Base-by-base conservation (phyloP, 768 basidiomycete species). In the Chalciporus sphaerocephalus region DNA sequence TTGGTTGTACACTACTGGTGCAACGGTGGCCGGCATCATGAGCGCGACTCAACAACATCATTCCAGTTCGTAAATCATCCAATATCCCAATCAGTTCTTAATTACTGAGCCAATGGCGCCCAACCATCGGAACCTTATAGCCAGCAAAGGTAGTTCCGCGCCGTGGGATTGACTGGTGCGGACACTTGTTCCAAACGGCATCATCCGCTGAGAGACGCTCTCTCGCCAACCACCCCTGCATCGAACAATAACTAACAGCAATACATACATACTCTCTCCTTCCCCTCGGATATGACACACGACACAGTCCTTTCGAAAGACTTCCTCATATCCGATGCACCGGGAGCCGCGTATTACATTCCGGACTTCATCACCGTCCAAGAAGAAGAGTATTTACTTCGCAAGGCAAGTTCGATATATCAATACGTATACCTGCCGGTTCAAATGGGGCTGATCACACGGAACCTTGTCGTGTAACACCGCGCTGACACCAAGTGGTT, bases 321-420 rank as follows among this genome's bases (percentile, higher is more conserved):
- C 15, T 38, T 51, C 44, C 56, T 58, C 23, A 17, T 52, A 35
- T 46, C 42, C 23, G 71, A 70, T 22, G 51, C 60, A 12, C 51
- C 47, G 35, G 57, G 67, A 36, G 71, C 74, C 44, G 70, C 72
- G 3, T 81, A 78, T 58, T 92, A 93, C 65, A 71, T 92, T 16
- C 87, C 87, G 6, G 72, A 90, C 51, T 93, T 92, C 62, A 70
- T 87, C 28, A 79, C 79, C 44, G 76, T 74, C 46, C 78, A 83
- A 22, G 92, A 95, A 67, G 91, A 95, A 58, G 68, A 72, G 30
- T 86, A 87, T 60, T 67, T 94, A 28, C 68, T 87, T 47, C 76
- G 83, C 45, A 93, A 93, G 76, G 91, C 84, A 48, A 54, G 52
- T 55, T 44, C 44, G 39, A 38, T 22, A 30, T n/a, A n/a, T n/a